Conservation (phyloP, 2,329 filamentous ascomycete species). For the Celoporthe dispersa region DNA sequence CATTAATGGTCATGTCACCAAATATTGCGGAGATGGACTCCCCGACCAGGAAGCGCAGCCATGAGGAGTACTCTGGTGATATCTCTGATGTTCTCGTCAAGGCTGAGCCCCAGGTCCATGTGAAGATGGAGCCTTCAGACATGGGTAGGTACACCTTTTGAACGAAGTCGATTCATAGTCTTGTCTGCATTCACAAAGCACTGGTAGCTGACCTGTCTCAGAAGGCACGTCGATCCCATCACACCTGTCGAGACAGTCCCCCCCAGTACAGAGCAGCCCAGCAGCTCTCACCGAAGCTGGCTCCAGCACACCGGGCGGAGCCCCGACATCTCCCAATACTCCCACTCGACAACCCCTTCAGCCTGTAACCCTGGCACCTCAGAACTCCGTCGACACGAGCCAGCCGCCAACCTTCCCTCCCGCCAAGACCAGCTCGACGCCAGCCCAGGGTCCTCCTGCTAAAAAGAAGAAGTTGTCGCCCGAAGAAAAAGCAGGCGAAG, state of each 20-base stretch:
- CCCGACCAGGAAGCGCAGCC: constrained; percentile 49
- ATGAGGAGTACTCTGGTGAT: constrained; percentile 48
- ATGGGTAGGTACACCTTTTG: constrained; percentile 8
- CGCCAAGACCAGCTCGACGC: constrained; percentile 28
- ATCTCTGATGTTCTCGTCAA: constrained; percentile 34
- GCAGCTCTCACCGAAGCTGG: constrained; percentile 48
- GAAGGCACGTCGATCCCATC: constrained; percentile 29
- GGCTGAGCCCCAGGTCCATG: constrained; percentile 1
- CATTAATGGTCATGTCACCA: constrained; percentile 51
- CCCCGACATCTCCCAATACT: constrained; percentile 43
- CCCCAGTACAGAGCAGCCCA: constrained; percentile 37
- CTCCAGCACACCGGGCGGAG: constrained; percentile 45
- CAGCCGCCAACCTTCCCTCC: constrained; percentile 5
- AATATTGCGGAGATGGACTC: constrained; percentile 53
- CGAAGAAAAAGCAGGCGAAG: constrained; percentile 44
- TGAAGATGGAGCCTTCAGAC: constrained; percentile 21
- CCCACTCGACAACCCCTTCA: constrained; percentile 34
- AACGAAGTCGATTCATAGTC: not conserved
- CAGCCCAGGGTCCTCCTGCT: constrained; percentile 43
- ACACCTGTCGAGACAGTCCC: constrained; percentile 33
- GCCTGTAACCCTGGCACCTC: constrained; percentile 30
- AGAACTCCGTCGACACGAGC: not conserved
- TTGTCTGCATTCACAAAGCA: not conserved
- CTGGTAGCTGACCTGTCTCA: not conserved
- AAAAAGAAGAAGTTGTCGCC: constrained; percentile 51